A percentile compares a stretch with the other conserved stretches of the same genome.
These are phyloP conservation scores for Jamesozyma jinghongensis DNA, from an alignment of 805 yeast species.

Conservation along the genomic window DNA sequence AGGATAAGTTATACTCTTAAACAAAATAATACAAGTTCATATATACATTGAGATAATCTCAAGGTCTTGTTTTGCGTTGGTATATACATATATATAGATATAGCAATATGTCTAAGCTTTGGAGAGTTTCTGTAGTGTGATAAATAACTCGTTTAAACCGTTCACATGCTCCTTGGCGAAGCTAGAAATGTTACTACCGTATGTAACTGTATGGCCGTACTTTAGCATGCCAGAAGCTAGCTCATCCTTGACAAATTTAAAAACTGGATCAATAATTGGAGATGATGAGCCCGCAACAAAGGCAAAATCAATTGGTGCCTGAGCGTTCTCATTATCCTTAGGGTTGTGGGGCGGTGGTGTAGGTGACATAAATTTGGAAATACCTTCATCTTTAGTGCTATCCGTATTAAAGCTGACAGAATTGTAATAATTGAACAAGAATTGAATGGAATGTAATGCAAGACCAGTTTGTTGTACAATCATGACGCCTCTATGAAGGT, in stretches of 20 bases:
- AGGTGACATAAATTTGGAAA: background rate
- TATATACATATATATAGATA: background rate
- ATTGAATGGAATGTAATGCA: constrained; percentile 46
- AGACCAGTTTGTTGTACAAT: constrained; percentile 61
- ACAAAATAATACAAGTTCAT: too few relatives aligned
- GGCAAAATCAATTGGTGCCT: constrained; percentile 33
- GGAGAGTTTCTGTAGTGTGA: constrained; percentile 31
- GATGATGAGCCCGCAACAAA: constrained; percentile 58
- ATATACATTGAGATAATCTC: too few relatives aligned
- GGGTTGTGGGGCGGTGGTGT: background rate
- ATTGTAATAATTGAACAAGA: constrained; percentile 36
- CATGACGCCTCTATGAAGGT: constrained; percentile 56
- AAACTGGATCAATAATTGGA: constrained; percentile 58
- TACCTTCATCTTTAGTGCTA: background rate
- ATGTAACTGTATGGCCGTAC: constrained; percentile 51
- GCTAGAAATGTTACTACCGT: constrained; percentile 41
- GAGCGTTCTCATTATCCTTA: constrained; percentile 8
- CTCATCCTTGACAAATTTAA: constrained; percentile 42
- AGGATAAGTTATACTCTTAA: too few relatives aligned
- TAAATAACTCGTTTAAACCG: constrained; percentile 62
- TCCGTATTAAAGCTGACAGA: constrained; percentile 13
- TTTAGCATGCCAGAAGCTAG: constrained; percentile 30
- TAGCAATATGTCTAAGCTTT: background rate
- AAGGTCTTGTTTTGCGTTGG: too few relatives aligned
- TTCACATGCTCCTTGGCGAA: constrained; percentile 54